These are phyloP conservation scores for Nothophytophthora sp. DNA, from an alignment of 352 stramenopile species.

Conservation along the genomic window DNA sequence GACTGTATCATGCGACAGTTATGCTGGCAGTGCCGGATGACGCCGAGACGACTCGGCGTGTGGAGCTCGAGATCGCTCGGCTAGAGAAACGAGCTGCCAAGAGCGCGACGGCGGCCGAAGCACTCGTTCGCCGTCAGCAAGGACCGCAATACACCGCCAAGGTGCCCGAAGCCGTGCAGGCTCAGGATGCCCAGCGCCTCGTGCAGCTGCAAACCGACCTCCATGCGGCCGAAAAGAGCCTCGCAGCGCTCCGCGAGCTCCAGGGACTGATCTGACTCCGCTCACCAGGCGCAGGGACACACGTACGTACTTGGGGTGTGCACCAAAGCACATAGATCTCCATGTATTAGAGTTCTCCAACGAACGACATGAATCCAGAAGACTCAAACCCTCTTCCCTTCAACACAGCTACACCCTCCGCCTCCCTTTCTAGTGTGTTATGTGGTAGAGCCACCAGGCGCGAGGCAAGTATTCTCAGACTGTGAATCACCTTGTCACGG, in stretches of 20 bases:
- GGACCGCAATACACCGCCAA: constrained; percentile 58
- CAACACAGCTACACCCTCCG: too few relatives aligned
- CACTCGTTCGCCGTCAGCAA: constrained; percentile 39
- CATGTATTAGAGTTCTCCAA: too few relatives aligned
- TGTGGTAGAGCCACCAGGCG: too few relatives aligned
- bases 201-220: constrained; percentile 59
- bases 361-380: too few relatives aligned
- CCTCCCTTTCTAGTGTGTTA: too few relatives aligned
- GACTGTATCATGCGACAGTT: constrained; percentile 31
- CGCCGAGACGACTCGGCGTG: constrained; percentile 61
- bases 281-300: too few relatives aligned
- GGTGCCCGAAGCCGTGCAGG: constrained; percentile 65
- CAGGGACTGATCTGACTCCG: constrained; percentile 54
- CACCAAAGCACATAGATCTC: too few relatives aligned
- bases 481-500: too few relatives aligned
- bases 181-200: constrained; percentile 61
- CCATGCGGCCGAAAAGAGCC: constrained; percentile 48
- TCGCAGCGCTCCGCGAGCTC: constrained; percentile 56
- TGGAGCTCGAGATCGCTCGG: constrained; percentile 59
- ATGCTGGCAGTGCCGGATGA: constrained; percentile 64
- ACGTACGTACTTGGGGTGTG: too few relatives aligned
- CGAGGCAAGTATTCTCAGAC: too few relatives aligned
- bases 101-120: constrained; percentile 44
- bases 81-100: constrained; percentile 70
- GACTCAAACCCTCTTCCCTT: too few relatives aligned